A percentile compares a stretch with the other conserved stretches of the same genome.
Evolutionary conservation across 495 filamentous ascomycete species (phyloP).

Genomic region (Penicillium malachiteum): DNA sequence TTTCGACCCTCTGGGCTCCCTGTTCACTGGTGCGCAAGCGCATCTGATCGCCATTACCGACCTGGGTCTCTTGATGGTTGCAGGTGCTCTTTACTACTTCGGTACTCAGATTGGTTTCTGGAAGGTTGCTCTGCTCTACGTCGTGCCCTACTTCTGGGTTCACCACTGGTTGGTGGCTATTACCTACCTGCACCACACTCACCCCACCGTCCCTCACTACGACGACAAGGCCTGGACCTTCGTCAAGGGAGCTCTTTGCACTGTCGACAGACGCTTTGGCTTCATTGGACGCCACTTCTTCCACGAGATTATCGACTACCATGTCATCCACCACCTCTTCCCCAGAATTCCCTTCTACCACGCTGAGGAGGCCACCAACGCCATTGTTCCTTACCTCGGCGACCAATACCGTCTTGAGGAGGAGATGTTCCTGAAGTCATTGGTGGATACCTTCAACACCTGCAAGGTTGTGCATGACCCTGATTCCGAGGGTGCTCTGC

Average conservation of each 20-base stretch:
- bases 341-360: constrained; percentile 87
- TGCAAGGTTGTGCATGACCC: constrained; percentile 20
- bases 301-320: constrained; percentile 90
- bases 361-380: constrained; percentile 82
- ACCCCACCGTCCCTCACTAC: constrained; percentile 84
- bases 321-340: constrained; percentile 88
- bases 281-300: constrained; percentile 84
- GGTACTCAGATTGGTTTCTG: constrained; percentile 47
- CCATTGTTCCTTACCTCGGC: constrained; percentile 82
- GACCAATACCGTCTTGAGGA: constrained; percentile 61
- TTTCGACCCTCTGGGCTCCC: constrained; percentile 57
- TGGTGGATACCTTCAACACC: constrained; percentile 18
- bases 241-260: constrained; percentile 79
- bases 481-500: constrained; percentile 17
- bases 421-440: constrained; percentile 18
- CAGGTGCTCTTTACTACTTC: constrained; percentile 41
- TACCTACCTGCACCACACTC: constrained; percentile 90
- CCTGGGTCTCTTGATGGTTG: constrained; percentile 51
- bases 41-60: constrained; percentile 59
- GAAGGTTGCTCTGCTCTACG: constrained; percentile 52
- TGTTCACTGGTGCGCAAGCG: constrained; percentile 60
- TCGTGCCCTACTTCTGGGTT: constrained; percentile 58
- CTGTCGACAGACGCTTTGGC: constrained; percentile 86
- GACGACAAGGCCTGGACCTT: constrained; percentile 75
- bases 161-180: constrained; percentile 75